These are phyloP conservation scores for Calonectria naviculata DNA, from an alignment of 2,329 filamentous ascomycete species.

Conservation along the genomic window DNA sequence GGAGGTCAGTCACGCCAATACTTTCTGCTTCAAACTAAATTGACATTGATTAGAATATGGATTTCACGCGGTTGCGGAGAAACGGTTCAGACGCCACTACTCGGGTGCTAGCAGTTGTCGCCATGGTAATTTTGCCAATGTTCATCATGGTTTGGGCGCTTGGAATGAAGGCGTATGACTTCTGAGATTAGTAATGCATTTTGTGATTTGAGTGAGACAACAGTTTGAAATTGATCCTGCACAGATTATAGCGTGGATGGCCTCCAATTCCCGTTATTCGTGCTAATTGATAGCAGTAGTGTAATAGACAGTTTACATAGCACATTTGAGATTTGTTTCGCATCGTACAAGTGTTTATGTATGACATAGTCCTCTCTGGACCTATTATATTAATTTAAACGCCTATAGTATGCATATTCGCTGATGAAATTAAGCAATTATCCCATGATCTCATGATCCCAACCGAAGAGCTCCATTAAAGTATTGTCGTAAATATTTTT, in stretches of 20 bases:
- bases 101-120: background rate
- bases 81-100: background rate
- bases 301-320: no score
- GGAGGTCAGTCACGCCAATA: background rate
- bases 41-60: background rate
- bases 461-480: conserved; percentile 5
- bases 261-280: no score
- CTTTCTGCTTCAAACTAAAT: background rate
- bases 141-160: background rate
- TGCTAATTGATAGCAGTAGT: no score
- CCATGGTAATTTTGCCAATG: background rate
- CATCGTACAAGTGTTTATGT: background rate
- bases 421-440: conserved; percentile 30
- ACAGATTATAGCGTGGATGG: no score
- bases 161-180: background rate
- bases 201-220: no score
- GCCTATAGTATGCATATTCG: conserved; percentile 35
- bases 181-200: background rate
- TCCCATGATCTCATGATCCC: background rate
- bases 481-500: conserved; percentile 1
- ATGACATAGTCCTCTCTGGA: conserved; percentile 30
- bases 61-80: background rate
- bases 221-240: no score
- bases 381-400: conserved; percentile 32
- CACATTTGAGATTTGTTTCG: no score